Conservation (phyloP, 2,329 filamentous ascomycete species). For the Fusarium sp. region DNA sequence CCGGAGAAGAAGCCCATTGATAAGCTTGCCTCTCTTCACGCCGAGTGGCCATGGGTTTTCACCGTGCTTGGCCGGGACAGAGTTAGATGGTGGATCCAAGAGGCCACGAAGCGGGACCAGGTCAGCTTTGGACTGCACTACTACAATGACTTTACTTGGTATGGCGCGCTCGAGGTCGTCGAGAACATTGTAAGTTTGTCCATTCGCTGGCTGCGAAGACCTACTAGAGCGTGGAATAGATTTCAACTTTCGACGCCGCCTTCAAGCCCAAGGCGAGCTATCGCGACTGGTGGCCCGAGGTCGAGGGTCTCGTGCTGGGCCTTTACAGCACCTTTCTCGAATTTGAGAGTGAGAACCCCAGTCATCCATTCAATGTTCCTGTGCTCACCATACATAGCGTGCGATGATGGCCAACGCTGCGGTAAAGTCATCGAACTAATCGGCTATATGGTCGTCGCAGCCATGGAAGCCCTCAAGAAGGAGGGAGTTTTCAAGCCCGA, state of each 20-base stretch:
- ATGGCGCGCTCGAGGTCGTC: constrained; percentile 55
- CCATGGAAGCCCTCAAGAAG: constrained; percentile 26
- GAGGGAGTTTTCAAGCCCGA: constrained; percentile 22
- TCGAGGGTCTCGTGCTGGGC: constrained; percentile 35
- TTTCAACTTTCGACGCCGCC: constrained; percentile 24
- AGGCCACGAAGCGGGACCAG: constrained; percentile 42
- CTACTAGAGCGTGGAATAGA: constrained; percentile 38
- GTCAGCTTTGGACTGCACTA: constrained; percentile 57
- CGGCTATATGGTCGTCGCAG: constrained; percentile 22
- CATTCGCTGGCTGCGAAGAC: rapidly evolving
- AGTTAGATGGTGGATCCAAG: constrained; percentile 32
- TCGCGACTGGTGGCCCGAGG: constrained; percentile 39
- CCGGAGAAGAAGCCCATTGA: neutral
- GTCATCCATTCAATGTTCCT: rapidly evolving
- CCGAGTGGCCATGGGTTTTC: constrained; percentile 28
- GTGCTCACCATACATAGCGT: constrained; percentile 5
- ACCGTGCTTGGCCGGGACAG: constrained; percentile 31
- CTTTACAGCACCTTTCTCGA: constrained; percentile 7
- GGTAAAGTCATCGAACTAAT: constrained; percentile 20
- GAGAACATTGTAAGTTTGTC: constrained; percentile 50
- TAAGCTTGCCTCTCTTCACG: constrained; percentile 37
- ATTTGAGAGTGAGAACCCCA: constrained; percentile 13
- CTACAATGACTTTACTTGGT: constrained; percentile 55
- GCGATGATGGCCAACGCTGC: constrained; percentile 10
- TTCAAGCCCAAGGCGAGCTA: constrained; percentile 19